Percentiles rank a stretch among this genome's conserved stretches.
Conservation (phyloP, 805 yeast genomes). For the Candida michaelii region DNA sequence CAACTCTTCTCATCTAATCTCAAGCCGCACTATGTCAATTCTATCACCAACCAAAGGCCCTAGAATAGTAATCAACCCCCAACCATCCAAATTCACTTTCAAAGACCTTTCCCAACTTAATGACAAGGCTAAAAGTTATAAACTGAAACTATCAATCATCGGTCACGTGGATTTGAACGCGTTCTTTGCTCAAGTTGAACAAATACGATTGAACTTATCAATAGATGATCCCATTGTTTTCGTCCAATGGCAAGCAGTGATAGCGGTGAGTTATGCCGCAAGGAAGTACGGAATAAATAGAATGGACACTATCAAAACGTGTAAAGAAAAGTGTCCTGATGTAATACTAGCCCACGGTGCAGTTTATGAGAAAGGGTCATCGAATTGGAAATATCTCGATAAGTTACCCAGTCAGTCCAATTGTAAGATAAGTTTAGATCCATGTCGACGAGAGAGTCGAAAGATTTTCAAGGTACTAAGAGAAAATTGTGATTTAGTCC, state of each 20-base stretch:
- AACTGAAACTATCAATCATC: constrained; percentile 72
- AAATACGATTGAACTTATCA: constrained; percentile 63
- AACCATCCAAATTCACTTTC: constrained; percentile 45
- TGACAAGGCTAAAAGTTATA: constrained; percentile 47
- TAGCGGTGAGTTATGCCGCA: constrained; percentile 92
- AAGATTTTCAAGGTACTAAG: constrained; percentile 70
- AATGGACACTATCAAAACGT: constrained; percentile 69
- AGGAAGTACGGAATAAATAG: constrained; percentile 77
- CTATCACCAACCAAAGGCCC: not conserved
- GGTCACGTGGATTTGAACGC: constrained; percentile 93
- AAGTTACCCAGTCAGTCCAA: constrained; percentile 55
- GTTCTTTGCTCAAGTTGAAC: constrained; percentile 93
- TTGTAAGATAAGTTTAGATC: constrained; percentile 88
- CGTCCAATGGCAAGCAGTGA: constrained; percentile 87
- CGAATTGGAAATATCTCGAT: constrained; percentile 74
- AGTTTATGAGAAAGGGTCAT: constrained; percentile 83
- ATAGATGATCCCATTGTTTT: constrained; percentile 84
- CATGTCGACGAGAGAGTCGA: constrained; percentile 84
- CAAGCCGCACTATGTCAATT: constrained; percentile 4
- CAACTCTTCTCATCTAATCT: not conserved
- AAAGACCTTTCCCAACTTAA: constrained; percentile 50
- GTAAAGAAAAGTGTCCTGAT: constrained; percentile 72
- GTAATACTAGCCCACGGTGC: constrained; percentile 88
- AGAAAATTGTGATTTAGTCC: constrained; percentile 63
- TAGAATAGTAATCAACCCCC: constrained; percentile 8